Conservation (phyloP, 2,329 filamentous ascomycete species). For the Gyromitra esculenta region DNA sequence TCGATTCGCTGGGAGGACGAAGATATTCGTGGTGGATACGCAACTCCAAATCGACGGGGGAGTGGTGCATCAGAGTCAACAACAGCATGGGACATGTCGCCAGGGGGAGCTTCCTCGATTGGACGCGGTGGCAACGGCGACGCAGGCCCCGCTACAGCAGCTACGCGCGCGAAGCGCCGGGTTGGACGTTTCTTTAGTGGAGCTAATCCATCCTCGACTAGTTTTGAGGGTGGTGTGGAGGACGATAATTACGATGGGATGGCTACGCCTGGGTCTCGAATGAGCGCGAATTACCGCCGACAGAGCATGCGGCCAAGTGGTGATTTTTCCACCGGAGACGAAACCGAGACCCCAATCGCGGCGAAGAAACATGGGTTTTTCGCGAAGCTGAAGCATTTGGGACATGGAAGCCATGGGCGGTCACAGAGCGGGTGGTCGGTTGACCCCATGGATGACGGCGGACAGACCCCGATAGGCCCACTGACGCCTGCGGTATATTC, state of each 20-base stretch:
- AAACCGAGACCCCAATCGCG: constrained; percentile 55
- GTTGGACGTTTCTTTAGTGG: constrained; percentile 44
- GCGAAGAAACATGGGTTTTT: constrained; percentile 56
- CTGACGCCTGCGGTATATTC: constrained; percentile 49
- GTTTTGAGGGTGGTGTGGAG: constrained; percentile 42
- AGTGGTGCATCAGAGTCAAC: constrained; percentile 49
- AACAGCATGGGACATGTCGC: constrained; percentile 53
- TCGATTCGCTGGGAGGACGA: constrained; percentile 51
- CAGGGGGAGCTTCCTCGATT: constrained; percentile 44
- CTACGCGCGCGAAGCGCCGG: constrained; percentile 38
- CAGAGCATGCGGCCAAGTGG: constrained; percentile 43
- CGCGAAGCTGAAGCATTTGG: constrained; percentile 56
- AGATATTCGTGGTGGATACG: constrained; percentile 34
- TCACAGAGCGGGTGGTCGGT: constrained; percentile 54
- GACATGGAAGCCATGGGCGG: constrained; percentile 53
- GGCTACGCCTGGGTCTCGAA: constrained; percentile 37
- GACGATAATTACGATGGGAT: constrained; percentile 43
- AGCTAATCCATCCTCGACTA: constrained; percentile 54
- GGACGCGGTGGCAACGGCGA: constrained; percentile 33
- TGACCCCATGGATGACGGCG: constrained; percentile 51
- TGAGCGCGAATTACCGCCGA: constrained; percentile 41
- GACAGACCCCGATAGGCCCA: constrained; percentile 42
- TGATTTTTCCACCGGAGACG: constrained; percentile 56
- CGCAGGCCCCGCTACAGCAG: constrained; percentile 47
- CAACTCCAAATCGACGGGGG: constrained; percentile 41